A percentile compares a stretch with the other conserved stretches of the same genome.
Conservation (phyloP, 768 basidiomycete species). For the Lactarius evosmus region DNA sequence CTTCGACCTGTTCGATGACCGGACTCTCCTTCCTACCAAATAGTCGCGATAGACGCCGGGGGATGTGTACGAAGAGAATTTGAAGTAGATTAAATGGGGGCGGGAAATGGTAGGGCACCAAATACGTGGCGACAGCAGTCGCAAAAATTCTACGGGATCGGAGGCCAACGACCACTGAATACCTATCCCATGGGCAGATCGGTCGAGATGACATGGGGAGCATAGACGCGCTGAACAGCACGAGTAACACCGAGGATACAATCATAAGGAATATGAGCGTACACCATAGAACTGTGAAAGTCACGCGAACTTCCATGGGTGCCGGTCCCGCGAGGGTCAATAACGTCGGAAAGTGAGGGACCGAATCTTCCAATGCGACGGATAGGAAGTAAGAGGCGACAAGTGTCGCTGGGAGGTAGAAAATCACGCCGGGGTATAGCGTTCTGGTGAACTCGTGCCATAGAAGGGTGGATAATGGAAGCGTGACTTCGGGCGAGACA, state of each 20-base stretch:
- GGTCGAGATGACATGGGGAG: conserved; percentile 15
- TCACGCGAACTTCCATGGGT: conserved; percentile 48
- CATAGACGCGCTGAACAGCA: conserved; percentile 33
- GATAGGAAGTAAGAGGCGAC: conserved; percentile 46
- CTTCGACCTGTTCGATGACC: conserved; percentile 31
- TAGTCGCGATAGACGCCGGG: conserved; percentile 19
- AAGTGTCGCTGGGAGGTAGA: conserved; percentile 50
- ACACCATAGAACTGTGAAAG: conserved; percentile 41
- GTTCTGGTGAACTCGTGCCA: conserved; percentile 38
- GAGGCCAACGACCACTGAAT: conserved; percentile 42
- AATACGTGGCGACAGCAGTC: conserved; percentile 37
- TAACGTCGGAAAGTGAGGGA: conserved; percentile 27
- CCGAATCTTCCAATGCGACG: conserved; percentile 42
- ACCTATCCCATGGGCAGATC: conserved; percentile 46
- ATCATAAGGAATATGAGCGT: conserved; percentile 38
- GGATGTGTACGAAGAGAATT: conserved; percentile 28
- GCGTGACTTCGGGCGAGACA: conserved; percentile 36
- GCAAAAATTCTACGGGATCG: conserved; percentile 44
- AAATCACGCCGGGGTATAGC: conserved; percentile 41
- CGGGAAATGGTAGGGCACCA: conserved; percentile 43
- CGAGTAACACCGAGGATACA: conserved; percentile 36
- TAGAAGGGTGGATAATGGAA: conserved; percentile 48
- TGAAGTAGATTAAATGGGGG: conserved; percentile 50
- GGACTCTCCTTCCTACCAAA: conserved; percentile 28
- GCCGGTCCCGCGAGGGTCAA: conserved; percentile 26